Evolutionary conservation across 2,329 filamentous ascomycete genomes (phyloP).

Genomic region (Sclerotinia trifoliorum): DNA sequence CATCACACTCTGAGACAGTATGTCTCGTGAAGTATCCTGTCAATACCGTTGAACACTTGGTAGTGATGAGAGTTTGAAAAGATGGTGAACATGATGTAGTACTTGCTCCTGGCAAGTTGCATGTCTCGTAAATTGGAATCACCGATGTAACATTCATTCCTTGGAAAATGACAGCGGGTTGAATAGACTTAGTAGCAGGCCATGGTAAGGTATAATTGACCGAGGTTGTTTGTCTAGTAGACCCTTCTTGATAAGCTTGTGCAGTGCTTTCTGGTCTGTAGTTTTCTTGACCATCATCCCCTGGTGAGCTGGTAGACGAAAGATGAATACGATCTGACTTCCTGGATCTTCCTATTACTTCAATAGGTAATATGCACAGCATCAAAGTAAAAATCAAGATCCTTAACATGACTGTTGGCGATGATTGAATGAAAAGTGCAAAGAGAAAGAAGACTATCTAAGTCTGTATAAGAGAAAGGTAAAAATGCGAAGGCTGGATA

Average conservation of each 20-base stretch:
- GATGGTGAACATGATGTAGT: constrained; percentile 29
- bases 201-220: constrained; percentile 24
- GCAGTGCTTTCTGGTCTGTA: not conserved
- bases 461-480: constrained; percentile 1
- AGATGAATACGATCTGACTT: not conserved
- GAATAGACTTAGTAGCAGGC: constrained; percentile 22
- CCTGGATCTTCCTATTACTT: not conserved
- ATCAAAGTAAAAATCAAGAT: not conserved
- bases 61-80: constrained; percentile 26
- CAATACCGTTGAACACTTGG: constrained; percentile 32
- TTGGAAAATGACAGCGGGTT: constrained; percentile 24
- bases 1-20: constrained; percentile 33
- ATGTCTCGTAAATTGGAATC: constrained; percentile 31
- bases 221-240: not conserved
- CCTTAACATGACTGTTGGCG: not conserved
- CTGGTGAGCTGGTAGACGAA: not conserved
- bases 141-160: constrained; percentile 30
- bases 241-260: constrained; percentile 4
- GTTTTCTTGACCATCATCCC: not conserved
- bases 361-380: constrained; percentile 2
- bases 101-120: constrained; percentile 27
- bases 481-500: not conserved
- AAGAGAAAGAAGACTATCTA: constrained; percentile 1
- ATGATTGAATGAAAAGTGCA: not conserved
- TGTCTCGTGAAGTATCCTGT: constrained; percentile 30